phyloP scores from a whole-genome alignment of 805 yeast species.

The Starmerella apicola region DNA sequence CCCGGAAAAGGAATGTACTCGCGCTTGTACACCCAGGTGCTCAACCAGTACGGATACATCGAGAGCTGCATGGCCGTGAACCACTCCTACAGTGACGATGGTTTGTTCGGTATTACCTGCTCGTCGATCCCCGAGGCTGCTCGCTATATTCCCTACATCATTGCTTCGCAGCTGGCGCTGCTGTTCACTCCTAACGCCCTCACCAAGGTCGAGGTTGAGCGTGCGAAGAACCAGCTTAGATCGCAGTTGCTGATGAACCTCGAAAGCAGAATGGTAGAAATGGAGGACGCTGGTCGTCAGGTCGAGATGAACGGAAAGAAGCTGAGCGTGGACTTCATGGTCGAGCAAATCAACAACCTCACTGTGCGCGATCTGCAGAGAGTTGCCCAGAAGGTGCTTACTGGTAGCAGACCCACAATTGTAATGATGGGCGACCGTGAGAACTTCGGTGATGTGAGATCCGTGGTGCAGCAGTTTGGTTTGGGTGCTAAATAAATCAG shows the following conservation, averaged over 20 bases:
- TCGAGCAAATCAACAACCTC: slow-evolving; percentile 55
- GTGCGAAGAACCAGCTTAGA: slow-evolving; percentile 88
- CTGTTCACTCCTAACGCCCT: slow-evolving; percentile 48
- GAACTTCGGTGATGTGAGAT: slow-evolving; percentile 70
- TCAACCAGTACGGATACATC: slow-evolving; percentile 81
- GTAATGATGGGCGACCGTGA: slow-evolving; percentile 84
- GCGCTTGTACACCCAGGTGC: slow-evolving; percentile 76
- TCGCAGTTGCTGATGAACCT: slow-evolving; percentile 83
- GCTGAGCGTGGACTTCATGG: slow-evolving; percentile 70
- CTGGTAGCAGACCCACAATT: slow-evolving; percentile 71
- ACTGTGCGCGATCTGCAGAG: slow-evolving; percentile 54
- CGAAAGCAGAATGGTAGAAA: slow-evolving; percentile 83
- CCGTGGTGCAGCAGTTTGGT: slow-evolving; percentile 55
- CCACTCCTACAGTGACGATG: slow-evolving; percentile 81
- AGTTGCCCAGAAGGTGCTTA: slow-evolving; percentile 64
- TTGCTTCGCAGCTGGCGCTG: slow-evolving; percentile 49
- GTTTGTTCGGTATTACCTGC: slow-evolving; percentile 78
- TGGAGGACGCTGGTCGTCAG: slow-evolving; percentile 93
- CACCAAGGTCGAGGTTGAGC: slow-evolving; percentile 55
- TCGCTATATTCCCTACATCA: slow-evolving; percentile 65
- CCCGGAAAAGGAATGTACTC: slow-evolving; percentile 99
- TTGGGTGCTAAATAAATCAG: slow-evolving; percentile 43
- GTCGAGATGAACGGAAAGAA: slow-evolving; percentile 70
- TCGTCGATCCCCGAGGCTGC: slow-evolving; percentile 82
- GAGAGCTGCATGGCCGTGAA: slow-evolving; percentile 82